Evolutionary conservation across 2,329 filamentous ascomycete genomes (phyloP), one percentile per base, ranked within the genome.

Genomic region (Coniochaeta hoffmannii): DNA sequence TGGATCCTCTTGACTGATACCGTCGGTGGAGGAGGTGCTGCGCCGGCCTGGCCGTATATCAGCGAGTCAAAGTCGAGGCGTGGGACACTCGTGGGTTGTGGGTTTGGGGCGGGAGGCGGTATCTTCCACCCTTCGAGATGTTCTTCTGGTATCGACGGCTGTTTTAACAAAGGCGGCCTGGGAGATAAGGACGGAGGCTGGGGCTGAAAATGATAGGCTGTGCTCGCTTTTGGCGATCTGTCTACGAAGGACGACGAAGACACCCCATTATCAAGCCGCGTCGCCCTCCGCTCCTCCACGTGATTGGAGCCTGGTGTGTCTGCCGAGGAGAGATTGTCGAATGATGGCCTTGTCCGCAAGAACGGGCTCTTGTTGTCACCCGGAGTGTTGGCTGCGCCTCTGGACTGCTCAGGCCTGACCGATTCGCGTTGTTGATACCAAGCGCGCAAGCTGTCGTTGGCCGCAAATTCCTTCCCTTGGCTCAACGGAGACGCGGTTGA

Each of bases 41-140:
- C 59, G 1, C 55, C 53, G 8, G 58, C 59, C 56, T 68, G 66
- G 22, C 53, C 53, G 56, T 68, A 68, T 11, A 68, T 59, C 19
- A 63, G 58, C 0, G 55, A 57, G 31, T 68, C 66, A n/a, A 68
- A 53, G 12, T 38, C 34, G n/a, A 28, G 34, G 8, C 38, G 32
- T 10, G 31, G 24, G 22, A 53, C 50, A n/a, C n/a, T n/a, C 32
- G 19, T 38, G 19, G 24, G 19, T 22, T 9, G 6, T 12, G 36
- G 36, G n/a, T 28, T 10, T 5, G 41, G 19, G 15, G 12, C 24
- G 26, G 24, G 12, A 8, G 36, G 17, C 10, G 36, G 36, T 8
- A 41, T 5, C 12, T n/a, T 3, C 41, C 41, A 46, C 11, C 41
- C 41, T 14, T 46, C 41, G 4, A 46, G 19, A 11, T 46, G 41